Base-by-base conservation (phyloP, 768 basidiomycete species). In the Mycena metata region DNA sequence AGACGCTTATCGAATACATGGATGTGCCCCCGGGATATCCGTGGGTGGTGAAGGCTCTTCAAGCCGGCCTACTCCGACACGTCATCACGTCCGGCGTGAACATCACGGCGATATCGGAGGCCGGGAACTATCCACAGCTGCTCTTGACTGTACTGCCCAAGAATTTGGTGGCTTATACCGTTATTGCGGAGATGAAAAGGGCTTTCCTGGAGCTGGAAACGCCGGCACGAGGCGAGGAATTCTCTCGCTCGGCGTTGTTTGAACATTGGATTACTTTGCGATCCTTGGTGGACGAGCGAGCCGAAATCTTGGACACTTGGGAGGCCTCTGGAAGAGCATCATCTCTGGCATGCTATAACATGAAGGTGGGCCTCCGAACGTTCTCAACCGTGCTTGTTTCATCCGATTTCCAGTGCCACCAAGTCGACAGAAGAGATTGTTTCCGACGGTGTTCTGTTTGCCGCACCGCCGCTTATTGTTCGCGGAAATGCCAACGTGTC, bases 181-280 rank as follows among this genome's bases (percentile, higher is more conserved):
- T 62, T 39, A 43, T 62, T 30, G 49, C 42, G 39, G 60, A 52
- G 42, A 62, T 62, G 60, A 64, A 55, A 30, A 54, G 55, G 24
- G 46, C 62, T 5, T 64, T 64, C 52, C 42, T 26, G 30, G 17
- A 46, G 43, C 41, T 64, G 26, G 62, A 55, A 55, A 33, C 51
- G 21, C 43, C 54, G n/a, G 35, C 51, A 21, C 51, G 42, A 19
- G 46, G 51, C 43, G 30, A 46, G 52, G 42, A 46, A 35, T 64
- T 64, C 21, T 54, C 41, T 45, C 41, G 51, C 19, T 64, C 51
- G 24, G 52, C 51, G 35, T 54, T 64, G 39, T 55, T 54, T 47
- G 51, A 23, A 21, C 42, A 21, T 54, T 54, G 62, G 62, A 54
- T 24, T 33, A 17, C 19, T 43, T 42, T 64, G 52, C 36, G 54